Evolutionary conservation across 768 basidiomycete species (phyloP).

Genomic region (Tylopilus felleus): DNA sequence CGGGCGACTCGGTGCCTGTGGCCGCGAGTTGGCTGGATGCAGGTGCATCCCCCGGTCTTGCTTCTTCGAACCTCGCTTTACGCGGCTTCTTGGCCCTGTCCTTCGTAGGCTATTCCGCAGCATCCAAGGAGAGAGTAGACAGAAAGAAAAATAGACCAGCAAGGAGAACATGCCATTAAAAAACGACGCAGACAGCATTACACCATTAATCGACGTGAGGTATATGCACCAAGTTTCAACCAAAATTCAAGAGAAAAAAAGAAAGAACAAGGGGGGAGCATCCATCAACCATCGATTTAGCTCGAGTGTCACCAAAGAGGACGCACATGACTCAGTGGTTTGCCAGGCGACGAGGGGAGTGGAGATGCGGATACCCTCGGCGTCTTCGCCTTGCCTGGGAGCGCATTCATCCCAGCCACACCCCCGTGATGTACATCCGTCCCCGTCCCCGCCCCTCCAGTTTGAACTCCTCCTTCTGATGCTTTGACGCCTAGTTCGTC

Average conservation of each 20-base stretch:
- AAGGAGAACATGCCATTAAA: slow-evolving; percentile 28
- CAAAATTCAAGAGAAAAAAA: slow-evolving; percentile 10
- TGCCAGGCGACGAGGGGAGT: slow-evolving; percentile 48
- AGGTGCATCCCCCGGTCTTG: background rate
- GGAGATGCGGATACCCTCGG: slow-evolving; percentile 19
- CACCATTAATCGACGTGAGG: slow-evolving; percentile 31
- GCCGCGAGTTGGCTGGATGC: background rate
- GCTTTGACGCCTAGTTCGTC: slow-evolving; percentile 43
- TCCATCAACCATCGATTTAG: slow-evolving; percentile 45
- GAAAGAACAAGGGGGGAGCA: slow-evolving; percentile 4
- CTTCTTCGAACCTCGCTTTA: slow-evolving; percentile 36
- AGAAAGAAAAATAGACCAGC: slow-evolving; percentile 7
- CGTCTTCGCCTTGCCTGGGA: slow-evolving; percentile 18
- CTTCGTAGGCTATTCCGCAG: slow-evolving; percentile 60
- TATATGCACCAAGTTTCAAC: slow-evolving; percentile 22
- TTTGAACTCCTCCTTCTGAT: slow-evolving; percentile 46
- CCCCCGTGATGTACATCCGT: slow-evolving; percentile 17
- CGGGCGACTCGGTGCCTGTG: slow-evolving; percentile 1
- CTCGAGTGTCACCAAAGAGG: slow-evolving; percentile 60
- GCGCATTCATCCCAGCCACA: slow-evolving; percentile 14
- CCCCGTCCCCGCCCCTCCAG: slow-evolving; percentile 7
- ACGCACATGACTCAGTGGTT: slow-evolving; percentile 85
- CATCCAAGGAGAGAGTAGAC: slow-evolving; percentile 7
- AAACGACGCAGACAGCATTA: slow-evolving; percentile 26
- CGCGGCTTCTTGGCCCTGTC: slow-evolving; percentile 67